These are phyloP conservation scores for Tephrocybe sp. DNA, from an alignment of 768 basidiomycete species.

Conservation along the genomic window DNA sequence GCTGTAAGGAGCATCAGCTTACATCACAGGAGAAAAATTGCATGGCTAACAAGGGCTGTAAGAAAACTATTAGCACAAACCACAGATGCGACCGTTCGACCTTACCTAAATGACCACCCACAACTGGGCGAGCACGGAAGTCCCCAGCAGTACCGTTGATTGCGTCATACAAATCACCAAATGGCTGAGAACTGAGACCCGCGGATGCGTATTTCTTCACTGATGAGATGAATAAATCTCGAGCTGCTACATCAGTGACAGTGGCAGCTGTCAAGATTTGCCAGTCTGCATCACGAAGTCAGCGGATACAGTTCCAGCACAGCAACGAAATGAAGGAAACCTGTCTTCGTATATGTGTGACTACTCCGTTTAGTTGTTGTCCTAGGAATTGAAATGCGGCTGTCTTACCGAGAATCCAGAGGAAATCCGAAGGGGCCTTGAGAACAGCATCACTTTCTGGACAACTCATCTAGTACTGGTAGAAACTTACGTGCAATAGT, in stretches of 20 bases:
- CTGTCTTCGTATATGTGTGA: conserved; percentile 59
- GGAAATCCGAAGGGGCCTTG: conserved; percentile 46
- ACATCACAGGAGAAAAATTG: background rate
- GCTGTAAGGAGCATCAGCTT: background rate
- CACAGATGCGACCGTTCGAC: background rate
- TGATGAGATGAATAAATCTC: conserved; percentile 51
- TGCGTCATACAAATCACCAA: conserved; percentile 59
- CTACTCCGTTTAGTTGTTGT: no score
- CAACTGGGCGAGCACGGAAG: conserved; percentile 59
- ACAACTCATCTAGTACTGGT: background rate
- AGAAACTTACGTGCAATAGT: conserved; percentile 39
- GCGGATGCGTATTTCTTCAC: conserved; percentile 51
- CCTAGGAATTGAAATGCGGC: background rate
- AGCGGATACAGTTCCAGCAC: background rate
- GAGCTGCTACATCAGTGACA: conserved; percentile 41
- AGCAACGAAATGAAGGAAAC: conserved; percentile 19
- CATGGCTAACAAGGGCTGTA: conserved; percentile 17
- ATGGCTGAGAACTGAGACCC: conserved; percentile 39
- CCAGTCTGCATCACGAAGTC: conserved; percentile 42
- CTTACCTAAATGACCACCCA: conserved; percentile 56
- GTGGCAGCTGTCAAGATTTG: conserved; percentile 57
- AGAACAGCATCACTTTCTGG: background rate
- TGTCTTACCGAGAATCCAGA: conserved; percentile 43
- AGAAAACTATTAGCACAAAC: background rate
- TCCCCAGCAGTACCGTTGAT: conserved; percentile 44